Base-by-base conservation (phyloP, 2,329 filamentous ascomycete genomes). In the Fusarium xylarioides region DNA sequence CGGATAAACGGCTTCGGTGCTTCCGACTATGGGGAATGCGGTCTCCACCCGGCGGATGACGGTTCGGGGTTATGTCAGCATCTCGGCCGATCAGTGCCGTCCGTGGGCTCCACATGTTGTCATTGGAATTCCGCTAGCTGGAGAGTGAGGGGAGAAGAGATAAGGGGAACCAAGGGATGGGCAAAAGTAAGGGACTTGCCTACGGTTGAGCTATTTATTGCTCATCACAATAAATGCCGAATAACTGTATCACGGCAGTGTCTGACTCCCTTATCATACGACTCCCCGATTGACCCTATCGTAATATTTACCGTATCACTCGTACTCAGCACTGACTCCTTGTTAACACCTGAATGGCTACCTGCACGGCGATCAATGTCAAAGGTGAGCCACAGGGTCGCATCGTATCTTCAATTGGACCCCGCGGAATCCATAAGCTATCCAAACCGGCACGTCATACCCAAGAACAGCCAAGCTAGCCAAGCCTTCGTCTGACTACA, bases 51-150 rank as follows among this genome's bases (percentile, higher is more conserved):
- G 56, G 26, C 44, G 56, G 35, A 60, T 60, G 52, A 28, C 40
- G 38, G 40, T 44, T 32, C 59, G 53, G 44, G 59, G 46, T 59
- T 53, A 66, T 68, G 53, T 63, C 57, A 73, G 59, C 62, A 56
- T 66, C 43, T 71, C 74, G 74, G 73, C 63, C 73, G 73, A 74
- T 40, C 52, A 40, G 55, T 76, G 54, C 72, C 70, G 70, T 71
- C 72, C 63, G 68, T 69, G 28, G 23, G 34, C n/a, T 56, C 66
- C 70, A 55, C 59, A 21, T 62, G 23, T 43, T 69, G 34, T 54
- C 53, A 63, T 43, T 73, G 66, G 46, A 70, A 71, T 66, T 54
- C 70, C 50, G 47, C 55, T 32, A 66, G 63, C 63, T 54, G 42
- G 42, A 56, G 44, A 37, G 61, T 34, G 47, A 42, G 34, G 23